phyloP scores from a whole-genome alignment of 495 filamentous ascomycete genomes.

The Penicillium ucsense region DNA sequence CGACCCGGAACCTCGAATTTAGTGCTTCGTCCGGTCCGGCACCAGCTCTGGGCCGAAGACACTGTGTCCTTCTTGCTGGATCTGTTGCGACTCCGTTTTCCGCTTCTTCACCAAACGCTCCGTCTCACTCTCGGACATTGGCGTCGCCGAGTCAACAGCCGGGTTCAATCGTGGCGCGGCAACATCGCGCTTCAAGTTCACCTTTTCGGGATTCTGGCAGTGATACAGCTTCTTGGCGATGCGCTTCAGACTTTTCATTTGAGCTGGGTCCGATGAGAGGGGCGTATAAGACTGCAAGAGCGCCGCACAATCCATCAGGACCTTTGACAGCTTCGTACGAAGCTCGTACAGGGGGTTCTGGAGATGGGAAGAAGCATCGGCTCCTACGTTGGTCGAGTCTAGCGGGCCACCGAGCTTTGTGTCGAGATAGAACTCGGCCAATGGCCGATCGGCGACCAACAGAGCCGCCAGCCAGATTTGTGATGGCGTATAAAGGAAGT shows the following conservation, averaged over 20 bases:
- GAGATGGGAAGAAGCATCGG: conserved; percentile 4
- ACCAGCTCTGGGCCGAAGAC: conserved; percentile 36
- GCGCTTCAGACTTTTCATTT: conserved; percentile 43
- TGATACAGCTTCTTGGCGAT: conserved; percentile 66
- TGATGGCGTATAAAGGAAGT: conserved; percentile 90
- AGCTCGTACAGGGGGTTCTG: conserved; percentile 23
- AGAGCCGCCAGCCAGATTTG: conserved; percentile 86
- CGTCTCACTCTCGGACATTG: conserved; percentile 30
- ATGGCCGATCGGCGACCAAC: conserved; percentile 58
- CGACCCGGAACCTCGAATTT: neutral
- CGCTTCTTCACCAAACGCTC: conserved; percentile 37
- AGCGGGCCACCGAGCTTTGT: conserved; percentile 50
- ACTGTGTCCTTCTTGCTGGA: conserved; percentile 15
- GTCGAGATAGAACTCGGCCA: conserved; percentile 63
- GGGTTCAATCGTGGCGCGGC: conserved; percentile 8
- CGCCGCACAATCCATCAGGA: conserved; percentile 31
- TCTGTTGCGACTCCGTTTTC: conserved; percentile 25
- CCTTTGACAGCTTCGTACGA: conserved; percentile 32
- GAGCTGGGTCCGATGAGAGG: conserved; percentile 34
- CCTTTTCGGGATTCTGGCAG: conserved; percentile 64
- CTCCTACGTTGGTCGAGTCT: conserved; percentile 2
- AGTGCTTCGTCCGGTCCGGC: conserved; percentile 25
- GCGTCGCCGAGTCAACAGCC: conserved; percentile 14
- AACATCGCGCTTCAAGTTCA: conserved; percentile 37
- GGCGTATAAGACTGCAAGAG: conserved; percentile 29